Percentiles rank a stretch among this genome's conserved stretches.
These are phyloP conservation scores for Leucosporidium yakuticum DNA, from an alignment of 768 basidiomycete species.

Conservation along the genomic window DNA sequence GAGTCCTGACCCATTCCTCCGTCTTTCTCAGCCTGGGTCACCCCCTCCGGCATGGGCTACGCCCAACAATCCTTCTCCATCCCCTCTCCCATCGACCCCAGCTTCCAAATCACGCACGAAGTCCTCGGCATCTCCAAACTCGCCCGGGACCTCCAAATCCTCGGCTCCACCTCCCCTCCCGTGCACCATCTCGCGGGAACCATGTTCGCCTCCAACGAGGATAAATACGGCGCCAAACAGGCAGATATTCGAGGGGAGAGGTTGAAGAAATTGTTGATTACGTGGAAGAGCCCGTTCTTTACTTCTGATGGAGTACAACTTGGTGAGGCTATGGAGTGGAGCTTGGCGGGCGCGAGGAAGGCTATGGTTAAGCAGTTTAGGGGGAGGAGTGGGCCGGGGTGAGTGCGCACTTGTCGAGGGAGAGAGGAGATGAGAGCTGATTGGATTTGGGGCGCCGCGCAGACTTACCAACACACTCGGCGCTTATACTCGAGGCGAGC, in stretches of 20 bases:
- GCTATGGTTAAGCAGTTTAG: neutral
- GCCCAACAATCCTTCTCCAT: constrained; percentile 31
- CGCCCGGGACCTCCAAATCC: neutral
- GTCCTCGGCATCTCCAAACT: constrained; percentile 15
- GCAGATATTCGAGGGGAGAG: neutral
- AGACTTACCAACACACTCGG: constrained; percentile 9
- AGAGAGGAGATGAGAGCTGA: neutral
- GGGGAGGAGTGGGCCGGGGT: neutral
- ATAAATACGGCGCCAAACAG: neutral
- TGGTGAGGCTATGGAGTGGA: neutral
- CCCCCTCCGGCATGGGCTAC: constrained; percentile 21
- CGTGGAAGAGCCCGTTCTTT: too few species aligned
- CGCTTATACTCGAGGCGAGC: constrained; percentile 10
- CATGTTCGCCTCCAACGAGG: neutral
- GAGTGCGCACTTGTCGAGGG: neutral
- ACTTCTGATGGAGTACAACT: neutral
- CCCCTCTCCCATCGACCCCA: neutral
- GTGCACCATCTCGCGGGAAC: neutral
- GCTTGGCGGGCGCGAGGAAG: neutral
- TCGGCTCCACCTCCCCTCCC: neutral
- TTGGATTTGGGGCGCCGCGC: too few species aligned
- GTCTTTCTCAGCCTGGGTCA: constrained; percentile 28
- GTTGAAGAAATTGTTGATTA: neutral
- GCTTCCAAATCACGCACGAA: constrained; percentile 19
- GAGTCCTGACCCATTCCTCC: neutral